Base-by-base conservation (phyloP, 2,329 filamentous ascomycete genomes). In the Arthrinium phaeospermum region DNA sequence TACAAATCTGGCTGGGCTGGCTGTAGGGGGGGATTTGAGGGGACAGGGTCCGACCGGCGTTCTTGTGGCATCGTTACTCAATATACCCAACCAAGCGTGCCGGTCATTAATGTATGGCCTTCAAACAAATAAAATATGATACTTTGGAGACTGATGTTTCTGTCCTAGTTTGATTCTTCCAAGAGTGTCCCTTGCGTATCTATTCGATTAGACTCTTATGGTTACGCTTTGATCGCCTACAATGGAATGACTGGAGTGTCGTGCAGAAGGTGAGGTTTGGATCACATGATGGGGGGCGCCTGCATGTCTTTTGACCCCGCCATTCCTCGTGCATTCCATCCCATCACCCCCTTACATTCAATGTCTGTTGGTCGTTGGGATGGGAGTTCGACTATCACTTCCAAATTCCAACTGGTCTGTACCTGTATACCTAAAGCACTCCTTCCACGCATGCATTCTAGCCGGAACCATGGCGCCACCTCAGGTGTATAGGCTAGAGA, bases 401-500 rank as follows among this genome's bases (percentile, higher is more conserved):
- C 19, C 45, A 19, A 7, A 1, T 46, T 19, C 19, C 45, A 19
- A 22, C 19, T 19, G 45, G 6, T 46, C 4, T 46, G 45, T 10
- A 41, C 37, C 45, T 16, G 14, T 46, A 46, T 7, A n/a, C n/a
- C n/a, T n/a, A n/a, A 41, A 41, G 37, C 37, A 41, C 5, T 41
- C 5, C 16, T 46, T 6, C 45, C 16, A 19, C 45, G 19, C 19
- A 46, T 16, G 19, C 45, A 46, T 19, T 19, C 14, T 19, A 19
- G 16, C 2, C 46, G 6, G 19, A 16, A 27, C 16, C 24, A 53
- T 30, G 24, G 24, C 2, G 51, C 14, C 24, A 16, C 51, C 51
- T 19, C 75, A 76, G 49, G 46, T 75, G 24, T 75, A 76, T 45
- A 34, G 76, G 67, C 53, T 78, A 19, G 73, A 73, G 27, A 73